These are phyloP conservation scores for Tetrapisispora fleetii DNA, from an alignment of 805 yeast genomes.

Conservation along the genomic window DNA sequence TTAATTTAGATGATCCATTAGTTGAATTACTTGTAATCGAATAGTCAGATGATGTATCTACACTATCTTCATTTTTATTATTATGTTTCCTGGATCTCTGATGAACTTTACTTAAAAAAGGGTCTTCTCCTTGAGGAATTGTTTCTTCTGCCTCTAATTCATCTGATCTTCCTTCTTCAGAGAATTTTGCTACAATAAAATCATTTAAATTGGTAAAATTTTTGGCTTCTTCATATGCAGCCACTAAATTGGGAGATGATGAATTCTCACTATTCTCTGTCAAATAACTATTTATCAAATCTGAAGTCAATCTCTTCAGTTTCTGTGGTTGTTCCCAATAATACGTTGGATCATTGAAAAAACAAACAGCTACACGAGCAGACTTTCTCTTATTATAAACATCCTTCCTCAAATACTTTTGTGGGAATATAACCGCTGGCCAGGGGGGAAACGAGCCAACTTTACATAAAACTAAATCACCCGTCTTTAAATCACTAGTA, in stretches of 20 bases:
- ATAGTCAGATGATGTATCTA: neutral
- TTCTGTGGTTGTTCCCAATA: conserved; percentile 27
- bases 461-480: conserved; percentile 28
- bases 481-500: conserved; percentile 17
- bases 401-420: conserved; percentile 22
- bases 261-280: conserved; percentile 8
- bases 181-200: conserved; percentile 18
- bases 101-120: conserved; percentile 11
- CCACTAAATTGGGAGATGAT: conserved; percentile 14
- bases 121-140: conserved; percentile 22
- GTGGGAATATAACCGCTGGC: conserved; percentile 30
- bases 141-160: conserved; percentile 12
- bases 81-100: conserved; percentile 1
- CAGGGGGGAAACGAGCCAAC: conserved; percentile 30
- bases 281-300: conserved; percentile 12
- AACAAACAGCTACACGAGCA: conserved; percentile 26
- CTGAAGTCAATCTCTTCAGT: conserved; percentile 12
- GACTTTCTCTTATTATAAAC: conserved; percentile 20
- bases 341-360: conserved; percentile 29
- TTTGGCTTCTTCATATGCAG: conserved; percentile 24
- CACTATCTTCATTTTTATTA: neutral
- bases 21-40: neutral
- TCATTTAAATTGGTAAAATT: conserved; percentile 15
- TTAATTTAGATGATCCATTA: neutral
- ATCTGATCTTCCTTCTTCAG: conserved; percentile 17